phyloP scores from a whole-genome alignment of 2,329 filamentous ascomycete species.

The Leptoxyphium fumago region DNA sequence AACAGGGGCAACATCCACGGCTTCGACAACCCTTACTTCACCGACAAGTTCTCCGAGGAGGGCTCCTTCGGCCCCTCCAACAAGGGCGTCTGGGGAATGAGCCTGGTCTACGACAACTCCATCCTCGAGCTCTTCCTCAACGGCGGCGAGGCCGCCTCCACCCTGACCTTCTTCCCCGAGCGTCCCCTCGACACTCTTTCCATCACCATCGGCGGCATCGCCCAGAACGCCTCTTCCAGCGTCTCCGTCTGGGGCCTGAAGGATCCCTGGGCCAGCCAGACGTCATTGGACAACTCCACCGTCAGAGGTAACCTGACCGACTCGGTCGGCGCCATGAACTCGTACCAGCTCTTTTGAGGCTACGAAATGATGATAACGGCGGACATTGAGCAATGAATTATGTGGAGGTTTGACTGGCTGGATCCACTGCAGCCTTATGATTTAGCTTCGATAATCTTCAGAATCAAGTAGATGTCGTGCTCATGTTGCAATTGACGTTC shows the following conservation, averaged over 20 bases:
- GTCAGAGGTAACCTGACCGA: slow-evolving; percentile 22
- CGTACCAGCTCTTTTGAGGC: not conserved
- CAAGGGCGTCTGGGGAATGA: slow-evolving; percentile 25
- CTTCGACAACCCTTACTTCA: slow-evolving; percentile 41
- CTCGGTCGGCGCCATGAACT: not conserved
- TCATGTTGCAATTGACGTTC: too few species aligned
- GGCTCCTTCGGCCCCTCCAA: slow-evolving; percentile 11
- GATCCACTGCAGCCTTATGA: too few species aligned
- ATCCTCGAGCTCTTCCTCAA: slow-evolving; percentile 43
- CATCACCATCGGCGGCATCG: slow-evolving; percentile 21
- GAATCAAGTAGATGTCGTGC: too few species aligned
- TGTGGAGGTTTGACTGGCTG: too few species aligned
- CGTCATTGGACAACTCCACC: slow-evolving; percentile 14
- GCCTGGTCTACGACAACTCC: slow-evolving; percentile 38
- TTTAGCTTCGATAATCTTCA: too few species aligned
- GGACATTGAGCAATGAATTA: too few species aligned
- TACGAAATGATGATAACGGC: not conserved
- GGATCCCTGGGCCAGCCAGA: slow-evolving; percentile 23
- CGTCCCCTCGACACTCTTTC: slow-evolving; percentile 26
- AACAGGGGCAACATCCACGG: slow-evolving; percentile 35
- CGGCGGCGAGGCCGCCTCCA: slow-evolving; percentile 35
- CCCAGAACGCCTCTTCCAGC: slow-evolving; percentile 22
- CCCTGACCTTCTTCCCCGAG: slow-evolving; percentile 37
- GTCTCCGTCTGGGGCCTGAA: slow-evolving; percentile 25
- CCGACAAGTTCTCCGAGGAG: slow-evolving; percentile 35